Conservation (phyloP, 306 rosid genomes). For the Rubus parviflorus region DNA sequence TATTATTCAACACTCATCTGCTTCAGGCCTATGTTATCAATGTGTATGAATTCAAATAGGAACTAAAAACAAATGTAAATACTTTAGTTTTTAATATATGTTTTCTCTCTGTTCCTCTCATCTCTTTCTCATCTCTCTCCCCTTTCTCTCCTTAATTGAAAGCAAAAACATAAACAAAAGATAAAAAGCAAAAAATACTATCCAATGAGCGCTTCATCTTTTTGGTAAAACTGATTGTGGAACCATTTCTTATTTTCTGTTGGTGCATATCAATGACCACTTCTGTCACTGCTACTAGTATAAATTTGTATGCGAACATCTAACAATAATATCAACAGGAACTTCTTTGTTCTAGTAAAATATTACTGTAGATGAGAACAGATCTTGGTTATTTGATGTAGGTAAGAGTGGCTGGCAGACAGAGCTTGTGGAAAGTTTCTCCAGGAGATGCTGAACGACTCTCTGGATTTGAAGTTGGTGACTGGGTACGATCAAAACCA, state of each 20-base stretch:
- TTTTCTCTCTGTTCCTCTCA: neutral
- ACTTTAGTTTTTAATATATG: neutral
- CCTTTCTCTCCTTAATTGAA: neutral
- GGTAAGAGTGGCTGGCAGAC: conserved; percentile 87
- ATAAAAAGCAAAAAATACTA: neutral
- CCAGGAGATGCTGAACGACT: conserved; percentile 98
- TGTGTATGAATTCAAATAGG: neutral
- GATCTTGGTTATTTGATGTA: conserved; percentile 39
- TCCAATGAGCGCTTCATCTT: neutral
- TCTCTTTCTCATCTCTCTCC: neutral
- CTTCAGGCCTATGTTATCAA: neutral
- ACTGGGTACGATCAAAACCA: conserved; percentile 98
- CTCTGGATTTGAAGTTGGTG: conserved; percentile 98
- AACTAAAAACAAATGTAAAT: neutral
- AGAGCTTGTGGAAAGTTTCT: conserved; percentile 91
- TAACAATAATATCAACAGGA: neutral
- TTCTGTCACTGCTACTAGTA: neutral
- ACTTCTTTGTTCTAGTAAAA: neutral
- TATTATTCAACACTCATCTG: neutral
- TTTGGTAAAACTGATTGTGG: no score
- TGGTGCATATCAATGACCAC: neutral
- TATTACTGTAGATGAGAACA: neutral
- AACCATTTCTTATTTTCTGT: neutral
- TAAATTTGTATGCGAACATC: neutral
- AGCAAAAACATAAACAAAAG: neutral